Base-by-base conservation (phyloP, 495 filamentous ascomycete species). In the Lophiotrema nucula region DNA sequence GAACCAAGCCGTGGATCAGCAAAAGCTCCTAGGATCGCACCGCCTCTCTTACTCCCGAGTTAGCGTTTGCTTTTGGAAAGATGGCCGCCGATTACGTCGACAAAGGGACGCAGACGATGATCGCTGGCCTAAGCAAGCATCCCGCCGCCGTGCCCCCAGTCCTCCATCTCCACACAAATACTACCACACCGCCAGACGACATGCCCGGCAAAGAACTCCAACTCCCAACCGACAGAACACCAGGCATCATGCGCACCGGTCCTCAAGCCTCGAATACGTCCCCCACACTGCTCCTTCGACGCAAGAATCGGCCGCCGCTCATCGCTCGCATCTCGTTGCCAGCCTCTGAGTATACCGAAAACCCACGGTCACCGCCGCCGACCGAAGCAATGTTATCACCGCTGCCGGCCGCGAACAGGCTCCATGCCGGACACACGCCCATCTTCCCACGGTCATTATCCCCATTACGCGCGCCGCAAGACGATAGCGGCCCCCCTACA, bases 371-470 rank as follows among this genome's bases (percentile, higher is more conserved):
- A 19, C 50, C 55, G 3, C 56, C 56, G 1, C 51, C 50, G 0
- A 55, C 56, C 11, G 12, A 44, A 18, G 46, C 37, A 2, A 21
- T 51, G 19, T 21, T 60, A 16, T 60, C 56, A 0, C 62, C 62
- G n/a, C 47, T 65, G 23, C 56, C 56, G 18, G 44, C 45, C 4
- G 37, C 26, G 31, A 60, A 65, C 28, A 60, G 8, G 38, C 46
- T 65, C 45, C 52, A 60, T 37, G 62, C 62, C 12, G 62, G 62
- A 1, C 62, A 65, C 41, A 65, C 62, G 3, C 62, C 62, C 3
- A 58, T 60, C 15, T 19, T 52, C 23, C 51, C 56, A 11, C 50
- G 48, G 21, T 48, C 56, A 4, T 16, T 57, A 18, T 63, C 60
- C 6, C 60, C 60, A 12, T 19, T 52, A 22, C 49, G 18, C 4